phyloP scores from a whole-genome alignment of 192 early-diverging fungal species.

The Coemansia sp. region DNA sequence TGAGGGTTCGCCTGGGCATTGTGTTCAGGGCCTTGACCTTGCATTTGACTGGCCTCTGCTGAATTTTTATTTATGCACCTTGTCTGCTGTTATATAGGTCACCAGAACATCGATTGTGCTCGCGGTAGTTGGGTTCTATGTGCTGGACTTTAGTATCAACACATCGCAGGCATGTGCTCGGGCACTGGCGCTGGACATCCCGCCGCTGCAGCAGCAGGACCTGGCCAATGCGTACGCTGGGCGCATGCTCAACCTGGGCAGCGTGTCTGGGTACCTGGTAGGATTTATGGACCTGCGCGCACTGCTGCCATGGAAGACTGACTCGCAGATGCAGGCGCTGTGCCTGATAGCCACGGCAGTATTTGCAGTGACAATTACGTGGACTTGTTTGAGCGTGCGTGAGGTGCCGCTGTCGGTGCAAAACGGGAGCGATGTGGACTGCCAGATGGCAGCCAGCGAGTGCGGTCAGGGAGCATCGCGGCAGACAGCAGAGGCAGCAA shows the following conservation, averaged over 20 bases:
- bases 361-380: constrained; percentile 58
- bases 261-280: constrained; percentile 81
- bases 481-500: neutral
- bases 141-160: constrained; percentile 92
- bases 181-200: constrained; percentile 82
- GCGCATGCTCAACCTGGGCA: constrained; percentile 85
- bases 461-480: constrained; percentile 6
- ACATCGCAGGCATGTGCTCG: constrained; percentile 81
- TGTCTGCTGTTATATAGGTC: constrained; percentile 25
- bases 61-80: constrained; percentile 1
- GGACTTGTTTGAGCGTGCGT: constrained; percentile 65
- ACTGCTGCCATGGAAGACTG: constrained; percentile 62
- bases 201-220: constrained; percentile 78
- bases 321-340: constrained; percentile 78
- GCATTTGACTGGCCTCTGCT: neutral
- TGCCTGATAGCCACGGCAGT: constrained; percentile 70
- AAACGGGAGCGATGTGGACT: neutral
- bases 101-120: constrained; percentile 57
- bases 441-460: constrained; percentile 4
- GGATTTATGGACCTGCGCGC: constrained; percentile 76
- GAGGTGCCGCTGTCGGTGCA: constrained; percentile 46
- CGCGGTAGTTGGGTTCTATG: constrained; percentile 86
- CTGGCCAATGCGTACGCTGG: constrained; percentile 79
- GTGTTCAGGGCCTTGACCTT: neutral
- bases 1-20: neutral